Evolutionary conservation across 352 stramenopile species (phyloP).

Genomic region (Thalassiosira sp.): DNA sequence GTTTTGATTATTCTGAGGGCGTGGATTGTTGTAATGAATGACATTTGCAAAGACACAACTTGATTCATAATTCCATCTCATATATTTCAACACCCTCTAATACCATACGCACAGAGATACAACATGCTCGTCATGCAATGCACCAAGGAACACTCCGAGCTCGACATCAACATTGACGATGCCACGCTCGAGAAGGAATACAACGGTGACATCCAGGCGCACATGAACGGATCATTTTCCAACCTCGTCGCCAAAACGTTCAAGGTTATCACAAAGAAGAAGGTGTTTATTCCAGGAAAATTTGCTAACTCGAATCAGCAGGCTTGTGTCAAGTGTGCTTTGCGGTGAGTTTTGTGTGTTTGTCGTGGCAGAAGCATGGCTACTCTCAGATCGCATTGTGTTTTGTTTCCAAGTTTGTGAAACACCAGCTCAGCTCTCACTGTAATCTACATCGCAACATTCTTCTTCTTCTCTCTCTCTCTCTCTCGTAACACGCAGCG

Average conservation of each 20-base stretch:
- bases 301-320: conserved; percentile 84
- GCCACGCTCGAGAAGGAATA: conserved; percentile 97
- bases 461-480: conserved; percentile 90
- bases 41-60: too few species aligned
- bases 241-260: conserved; percentile 99
- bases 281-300: conserved; percentile 92
- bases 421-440: not conserved
- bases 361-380: too few species aligned
- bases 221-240: conserved; percentile 93
- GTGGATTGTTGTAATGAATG: too few species aligned
- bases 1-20: not conserved
- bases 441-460: conserved; percentile 16
- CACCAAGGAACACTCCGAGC: conserved; percentile 80
- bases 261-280: conserved; percentile 93
- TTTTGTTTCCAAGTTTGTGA: conserved; percentile 48
- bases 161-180: conserved; percentile 92
- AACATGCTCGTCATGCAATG: conserved; percentile 97
- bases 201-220: conserved; percentile 93
- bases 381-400: not conserved
- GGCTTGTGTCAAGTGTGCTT: conserved; percentile 79
- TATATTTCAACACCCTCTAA: too few species aligned
- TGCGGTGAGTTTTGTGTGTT: conserved; percentile 46
- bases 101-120: conserved; percentile 87
- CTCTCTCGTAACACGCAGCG: conserved; percentile 84
- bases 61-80: too few species aligned